A percentile compares a stretch with the other conserved stretches of the same genome.
phyloP scores from a whole-genome alignment of 768 basidiomycete genomes.

The Boletellus ananas region DNA sequence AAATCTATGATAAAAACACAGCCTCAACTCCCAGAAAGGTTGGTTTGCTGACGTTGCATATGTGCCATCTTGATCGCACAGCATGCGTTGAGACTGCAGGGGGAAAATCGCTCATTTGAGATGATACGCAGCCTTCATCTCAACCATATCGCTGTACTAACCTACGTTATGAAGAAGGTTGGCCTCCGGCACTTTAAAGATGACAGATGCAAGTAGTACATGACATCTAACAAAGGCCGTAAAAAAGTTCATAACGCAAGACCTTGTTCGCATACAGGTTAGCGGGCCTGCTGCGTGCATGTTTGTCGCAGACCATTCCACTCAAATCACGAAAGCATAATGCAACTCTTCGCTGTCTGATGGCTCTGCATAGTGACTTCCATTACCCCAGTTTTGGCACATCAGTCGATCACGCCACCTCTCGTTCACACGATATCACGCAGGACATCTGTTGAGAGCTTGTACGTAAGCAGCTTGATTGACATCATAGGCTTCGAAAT shows the following conservation, averaged over 20 bases:
- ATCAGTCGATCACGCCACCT: slow-evolving; percentile 88
- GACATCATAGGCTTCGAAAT: slow-evolving; percentile 96
- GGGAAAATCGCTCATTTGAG: not conserved
- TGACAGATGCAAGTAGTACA: slow-evolving; percentile 97
- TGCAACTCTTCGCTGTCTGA: slow-evolving; percentile 65
- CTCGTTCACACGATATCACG: slow-evolving; percentile 98
- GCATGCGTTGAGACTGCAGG: slow-evolving; percentile 43
- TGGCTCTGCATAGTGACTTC: slow-evolving; percentile 69
- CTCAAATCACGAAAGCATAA: not conserved
- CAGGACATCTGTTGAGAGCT: slow-evolving; percentile 96
- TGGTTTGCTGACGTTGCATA: too few species aligned
- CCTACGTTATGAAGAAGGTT: slow-evolving; percentile 98
- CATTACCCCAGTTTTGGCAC: slow-evolving; percentile 90
- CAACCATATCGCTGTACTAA: slow-evolving; percentile 94
- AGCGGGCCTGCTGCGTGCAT: slow-evolving; percentile 20
- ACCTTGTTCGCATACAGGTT: slow-evolving; percentile 95
- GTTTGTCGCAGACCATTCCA: not conserved
- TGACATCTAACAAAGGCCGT: slow-evolving; percentile 99
- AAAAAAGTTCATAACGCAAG: slow-evolving; percentile 99
- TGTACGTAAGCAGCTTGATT: slow-evolving; percentile 98
- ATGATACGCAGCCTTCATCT: slow-evolving; percentile 75
- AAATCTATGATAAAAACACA: too few species aligned
- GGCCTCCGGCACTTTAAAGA: slow-evolving; percentile 67
- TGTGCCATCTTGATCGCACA: slow-evolving; percentile 94
- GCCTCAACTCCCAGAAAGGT: too few species aligned